A percentile compares a stretch with the other conserved stretches of the same genome.
phyloP scores from a whole-genome alignment of 2,329 filamentous ascomycete genomes.

The Raffaelea ambrosiae region DNA sequence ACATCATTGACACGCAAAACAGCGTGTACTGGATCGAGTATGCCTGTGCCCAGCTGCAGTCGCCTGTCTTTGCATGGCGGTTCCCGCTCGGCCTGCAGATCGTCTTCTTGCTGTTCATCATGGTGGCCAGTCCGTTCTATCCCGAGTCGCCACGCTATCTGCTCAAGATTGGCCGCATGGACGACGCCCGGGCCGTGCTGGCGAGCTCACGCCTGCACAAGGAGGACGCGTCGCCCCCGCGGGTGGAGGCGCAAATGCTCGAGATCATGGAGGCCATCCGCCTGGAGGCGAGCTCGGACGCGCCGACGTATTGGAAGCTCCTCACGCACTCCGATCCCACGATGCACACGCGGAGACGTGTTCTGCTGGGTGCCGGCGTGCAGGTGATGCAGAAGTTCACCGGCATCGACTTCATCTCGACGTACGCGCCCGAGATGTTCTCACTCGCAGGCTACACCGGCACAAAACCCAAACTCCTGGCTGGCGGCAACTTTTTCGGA shows the following conservation, averaged over 20 bases:
- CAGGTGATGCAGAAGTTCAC: slow-evolving; percentile 2
- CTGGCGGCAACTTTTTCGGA: background rate
- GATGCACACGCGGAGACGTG: background rate
- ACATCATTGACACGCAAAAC: background rate
- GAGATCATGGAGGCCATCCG: background rate
- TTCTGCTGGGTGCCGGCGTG: background rate
- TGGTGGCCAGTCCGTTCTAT: slow-evolving; percentile 19
- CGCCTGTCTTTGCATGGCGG: slow-evolving; percentile 24
- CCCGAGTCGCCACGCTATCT: slow-evolving; percentile 45
- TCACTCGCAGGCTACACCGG: background rate
- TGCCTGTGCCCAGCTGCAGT: slow-evolving; percentile 21
- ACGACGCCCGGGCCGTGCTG: slow-evolving; percentile 46
- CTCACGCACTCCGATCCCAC: background rate
- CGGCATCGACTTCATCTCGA: slow-evolving; percentile 1
- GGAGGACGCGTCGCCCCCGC: background rate
- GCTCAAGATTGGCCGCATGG: slow-evolving; percentile 42
- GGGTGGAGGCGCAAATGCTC: background rate
- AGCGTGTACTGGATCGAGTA: slow-evolving; percentile 32
- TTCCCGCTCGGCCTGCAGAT: slow-evolving; percentile 27
- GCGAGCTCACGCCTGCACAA: background rate
- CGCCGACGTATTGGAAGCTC: background rate
- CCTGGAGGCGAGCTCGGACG: background rate
- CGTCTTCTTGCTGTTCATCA: slow-evolving; percentile 25
- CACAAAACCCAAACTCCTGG: background rate
- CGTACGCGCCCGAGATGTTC: slow-evolving; percentile 1